Base-by-base conservation (phyloP, 1,139 yeast genomes). In the Saccharomycopsis phalli region DNA sequence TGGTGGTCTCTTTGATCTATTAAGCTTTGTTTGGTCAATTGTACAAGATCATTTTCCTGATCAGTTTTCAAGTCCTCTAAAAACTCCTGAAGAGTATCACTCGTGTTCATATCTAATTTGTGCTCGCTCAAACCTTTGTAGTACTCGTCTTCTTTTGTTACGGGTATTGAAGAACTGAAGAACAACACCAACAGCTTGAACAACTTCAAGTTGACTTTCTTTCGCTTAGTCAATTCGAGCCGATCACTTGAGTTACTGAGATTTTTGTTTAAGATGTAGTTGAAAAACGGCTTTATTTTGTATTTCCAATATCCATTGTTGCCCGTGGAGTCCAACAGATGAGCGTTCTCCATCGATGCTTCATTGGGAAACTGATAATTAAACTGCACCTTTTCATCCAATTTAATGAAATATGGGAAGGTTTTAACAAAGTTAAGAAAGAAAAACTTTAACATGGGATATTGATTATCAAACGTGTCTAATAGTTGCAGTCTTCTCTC, bases 221-320 rank as follows among this genome's bases (percentile, higher is more conserved):
- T 45, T 5, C 48, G 36, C 25, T 45, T 45, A 1, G 46, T 42
- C 10, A 45, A 29, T 22, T 45, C 46, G 4, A 25, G 30, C 2
- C 48, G 37, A 29, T 45, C 48, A 7, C 32, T 25, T 5, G 45
- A 41, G 29, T 37, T 44, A 17, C 46, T 41, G 19, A 45, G 32
- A 30, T 41, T 45, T 18, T 41, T 38, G 7, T 23, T n/a, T 13
- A 44, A 25, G 20, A 45, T 30, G 21, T 45, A 45, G 23, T 45
- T 33, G 32, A 34, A 37, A 22, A 45, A 45, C 13, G 47, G 47
- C 37, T 32, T 27, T 3, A 44, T 30, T 19, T 44, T 38, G 31
- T 19, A 29, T 7, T 23, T 26, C 26, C 41, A 44, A 51, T 66
- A 68, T 2, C 70, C 70, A 52, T 63, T 67, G 1, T 70, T 70